Evolutionary conservation across 2,329 filamentous ascomycete genomes (phyloP).

Genomic region (Penicillium sp.): DNA sequence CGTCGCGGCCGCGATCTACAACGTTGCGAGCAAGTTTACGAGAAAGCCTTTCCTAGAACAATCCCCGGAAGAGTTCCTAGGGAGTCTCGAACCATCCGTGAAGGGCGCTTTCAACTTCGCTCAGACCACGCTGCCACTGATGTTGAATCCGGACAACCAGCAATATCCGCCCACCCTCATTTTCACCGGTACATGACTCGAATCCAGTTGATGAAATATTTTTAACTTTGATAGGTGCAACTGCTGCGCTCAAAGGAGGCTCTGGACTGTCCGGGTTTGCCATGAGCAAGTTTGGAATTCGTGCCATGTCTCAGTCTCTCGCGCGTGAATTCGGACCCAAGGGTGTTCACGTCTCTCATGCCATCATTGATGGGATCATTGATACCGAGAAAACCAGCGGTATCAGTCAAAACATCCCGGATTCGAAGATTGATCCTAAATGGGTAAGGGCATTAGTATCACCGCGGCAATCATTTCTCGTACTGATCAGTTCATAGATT

Average conservation of each 20-base stretch:
- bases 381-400: slow-evolving; percentile 52
- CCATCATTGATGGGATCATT: slow-evolving; percentile 57
- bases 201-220: neutral
- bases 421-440: slow-evolving; percentile 53
- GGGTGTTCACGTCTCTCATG: slow-evolving; percentile 57
- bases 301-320: slow-evolving; percentile 51
- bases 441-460: slow-evolving; percentile 36
- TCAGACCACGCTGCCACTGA: slow-evolving; percentile 46
- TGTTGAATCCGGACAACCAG: slow-evolving; percentile 40
- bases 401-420: slow-evolving; percentile 35
- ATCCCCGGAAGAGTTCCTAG: slow-evolving; percentile 20
- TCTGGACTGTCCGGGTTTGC: slow-evolving; percentile 52
- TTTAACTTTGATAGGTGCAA: slow-evolving; percentile 39
- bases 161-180: slow-evolving; percentile 53
- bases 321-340: slow-evolving; percentile 56
- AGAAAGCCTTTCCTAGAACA: slow-evolving; percentile 30
- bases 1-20: slow-evolving; percentile 51
- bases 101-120: slow-evolving; percentile 53
- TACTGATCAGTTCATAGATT: slow-evolving; percentile 39
- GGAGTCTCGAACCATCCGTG: slow-evolving; percentile 23
- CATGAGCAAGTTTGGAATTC: slow-evolving; percentile 52
- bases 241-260: slow-evolving; percentile 53
- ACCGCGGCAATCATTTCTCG: too few relatives aligned
- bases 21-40: slow-evolving; percentile 45
- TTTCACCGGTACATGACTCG: slow-evolving; percentile 41